Evolutionary conservation across 768 basidiomycete genomes (phyloP).

Genomic region (Naganishia antarctica): DNA sequence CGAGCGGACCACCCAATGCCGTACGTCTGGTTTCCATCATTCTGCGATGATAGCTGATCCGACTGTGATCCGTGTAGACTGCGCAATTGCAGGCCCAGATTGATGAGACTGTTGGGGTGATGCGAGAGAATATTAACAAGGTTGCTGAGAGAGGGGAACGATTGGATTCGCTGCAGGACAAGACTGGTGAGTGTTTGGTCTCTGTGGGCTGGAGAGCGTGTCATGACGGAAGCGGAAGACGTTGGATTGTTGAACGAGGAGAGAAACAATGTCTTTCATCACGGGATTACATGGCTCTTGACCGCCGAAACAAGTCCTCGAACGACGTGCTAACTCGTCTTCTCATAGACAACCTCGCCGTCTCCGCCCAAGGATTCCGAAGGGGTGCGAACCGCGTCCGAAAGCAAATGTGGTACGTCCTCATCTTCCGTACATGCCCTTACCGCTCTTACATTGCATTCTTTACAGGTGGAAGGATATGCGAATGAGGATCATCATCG

Average conservation of each 20-base stretch:
- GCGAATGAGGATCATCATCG: constrained; percentile 96
- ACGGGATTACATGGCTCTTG: too few relatives aligned
- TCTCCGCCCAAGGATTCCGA: constrained; percentile 98
- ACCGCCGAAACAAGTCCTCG: too few relatives aligned
- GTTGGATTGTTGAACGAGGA: background rate
- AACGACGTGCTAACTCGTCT: too few relatives aligned
- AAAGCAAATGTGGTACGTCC: constrained; percentile 64
- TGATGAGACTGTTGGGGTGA: constrained; percentile 92
- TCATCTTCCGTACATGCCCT: background rate
- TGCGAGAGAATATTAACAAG: constrained; percentile 89
- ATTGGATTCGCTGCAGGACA: constrained; percentile 89
- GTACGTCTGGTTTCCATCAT: background rate
- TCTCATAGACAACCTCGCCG: constrained; percentile 79
- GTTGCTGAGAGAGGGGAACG: constrained; percentile 85
- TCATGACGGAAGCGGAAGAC: background rate
- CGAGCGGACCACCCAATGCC: background rate
- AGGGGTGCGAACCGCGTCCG: constrained; percentile 94
- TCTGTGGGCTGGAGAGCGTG: background rate
- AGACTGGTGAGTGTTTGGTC: constrained; percentile 68
- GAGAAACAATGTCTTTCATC: too few relatives aligned
- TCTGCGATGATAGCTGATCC: too few relatives aligned
- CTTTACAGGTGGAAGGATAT: constrained; percentile 78
- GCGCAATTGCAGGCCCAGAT: constrained; percentile 90
- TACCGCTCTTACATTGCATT: background rate
- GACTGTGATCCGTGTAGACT: constrained; percentile 55